Base-by-base conservation (phyloP, 306 rosid genomes). In the Datisca glomerata region DNA sequence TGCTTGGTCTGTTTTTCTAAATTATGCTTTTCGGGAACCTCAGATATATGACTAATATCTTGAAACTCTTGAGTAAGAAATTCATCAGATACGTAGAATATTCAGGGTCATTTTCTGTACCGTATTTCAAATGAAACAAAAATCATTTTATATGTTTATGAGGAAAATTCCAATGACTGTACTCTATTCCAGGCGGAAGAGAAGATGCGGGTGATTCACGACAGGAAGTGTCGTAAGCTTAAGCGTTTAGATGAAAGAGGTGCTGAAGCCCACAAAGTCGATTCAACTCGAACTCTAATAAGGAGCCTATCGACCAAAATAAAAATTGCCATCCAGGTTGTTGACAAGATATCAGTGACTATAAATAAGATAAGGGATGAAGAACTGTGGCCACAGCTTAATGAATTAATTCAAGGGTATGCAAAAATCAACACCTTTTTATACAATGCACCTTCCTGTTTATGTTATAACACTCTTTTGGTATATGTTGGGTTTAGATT, bases 321-420 rank as follows among this genome's bases (percentile, higher is more conserved):
- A 43, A 71, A 65, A 68, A 85, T 91, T 50, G 93, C 98, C 24
- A 91, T 91, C 67, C 86, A 91, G 55, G 94, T 80, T 27, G 96
- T 91, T 49, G 98, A 91, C 60, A 78, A 57, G 71, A 71, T 75
- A 45, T 91, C 98, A 23, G 60, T 78, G 75, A 80, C 96, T 5
- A 85, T 91, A 73, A 85, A 63, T 57, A 91, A 73, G 59, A 85
- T 84, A 38, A 67, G 96, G 65, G 98, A 91, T 55, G 96, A 80
- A 64, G 98, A 91, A 60, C 56, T 91, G 29, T 91, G 93, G 87
- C 98, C 98, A 1, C 96, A 66, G 62, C 72, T 91, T 49, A 73
- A 58, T 53, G 94, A 69, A 59, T 71, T 91, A 58, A 85, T 91
- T 57, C 74, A 75, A 17, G 92, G 98, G 96, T 86, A 78, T 29